Percentiles rank a stretch among this genome's conserved stretches.
Conservation (phyloP, 495 filamentous ascomycete genomes). For the Penicillium coffeae region DNA sequence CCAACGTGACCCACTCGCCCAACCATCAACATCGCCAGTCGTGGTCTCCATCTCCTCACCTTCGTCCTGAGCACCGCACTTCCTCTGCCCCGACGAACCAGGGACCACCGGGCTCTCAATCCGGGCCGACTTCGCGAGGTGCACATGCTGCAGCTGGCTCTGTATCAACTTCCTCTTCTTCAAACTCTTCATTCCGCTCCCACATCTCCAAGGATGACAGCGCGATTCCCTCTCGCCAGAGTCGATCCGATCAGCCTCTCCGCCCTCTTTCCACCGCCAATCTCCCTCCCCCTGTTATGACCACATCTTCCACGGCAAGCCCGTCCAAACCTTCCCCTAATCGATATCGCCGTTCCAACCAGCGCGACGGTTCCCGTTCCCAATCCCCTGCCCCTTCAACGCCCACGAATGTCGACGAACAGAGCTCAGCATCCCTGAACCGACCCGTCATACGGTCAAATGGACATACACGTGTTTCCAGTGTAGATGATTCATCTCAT, state of each 20-base stretch:
- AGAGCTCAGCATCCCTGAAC: slow-evolving; percentile 1
- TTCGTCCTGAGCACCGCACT: slow-evolving; percentile 64
- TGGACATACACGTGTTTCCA: slow-evolving; percentile 41
- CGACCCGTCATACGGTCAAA: slow-evolving; percentile 11
- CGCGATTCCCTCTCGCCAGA: slow-evolving; percentile 40
- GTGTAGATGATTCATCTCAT: slow-evolving; percentile 52
- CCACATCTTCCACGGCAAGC: slow-evolving; percentile 43
- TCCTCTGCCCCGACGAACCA: slow-evolving; percentile 59
- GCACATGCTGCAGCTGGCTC: slow-evolving; percentile 60
- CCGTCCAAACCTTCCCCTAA: slow-evolving; percentile 59
- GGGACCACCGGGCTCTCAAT: slow-evolving; percentile 36
- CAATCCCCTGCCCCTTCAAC: slow-evolving; percentile 41
- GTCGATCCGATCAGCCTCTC: slow-evolving; percentile 32
- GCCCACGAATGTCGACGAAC: slow-evolving; percentile 22
- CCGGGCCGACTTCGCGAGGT: slow-evolving; percentile 38
- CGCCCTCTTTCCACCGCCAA: slow-evolving; percentile 53
- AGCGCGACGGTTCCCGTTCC: slow-evolving; percentile 39
- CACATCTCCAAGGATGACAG: slow-evolving; percentile 48
- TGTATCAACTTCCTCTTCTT: slow-evolving; percentile 53
- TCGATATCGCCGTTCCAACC: slow-evolving; percentile 60
- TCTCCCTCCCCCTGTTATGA: slow-evolving; percentile 44
- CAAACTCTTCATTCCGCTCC: slow-evolving; percentile 39
- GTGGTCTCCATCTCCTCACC: slow-evolving; percentile 52
- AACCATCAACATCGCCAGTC: slow-evolving; percentile 56
- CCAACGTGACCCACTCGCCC: slow-evolving; percentile 55